Percentiles rank a stretch among this genome's conserved stretches.
Evolutionary conservation across 345 rosid species (phyloP).

Genomic region (Anacardium occidentale): DNA sequence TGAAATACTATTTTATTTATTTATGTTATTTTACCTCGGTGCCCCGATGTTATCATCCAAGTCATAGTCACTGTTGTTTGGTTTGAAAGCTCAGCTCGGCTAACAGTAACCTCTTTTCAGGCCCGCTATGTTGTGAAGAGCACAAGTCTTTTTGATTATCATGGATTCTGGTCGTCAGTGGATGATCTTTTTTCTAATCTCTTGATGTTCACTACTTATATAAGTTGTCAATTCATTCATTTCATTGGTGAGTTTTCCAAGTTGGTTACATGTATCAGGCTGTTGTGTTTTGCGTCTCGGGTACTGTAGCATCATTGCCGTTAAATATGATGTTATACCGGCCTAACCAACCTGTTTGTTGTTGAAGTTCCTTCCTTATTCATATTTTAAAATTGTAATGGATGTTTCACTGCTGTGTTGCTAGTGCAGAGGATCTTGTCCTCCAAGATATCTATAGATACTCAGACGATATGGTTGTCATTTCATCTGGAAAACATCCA

Average conservation of each 20-base stretch:
- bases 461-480: conserved; percentile 27
- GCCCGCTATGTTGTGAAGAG: conserved; percentile 27
- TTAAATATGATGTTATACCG: neutral
- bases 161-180: conserved; percentile 28
- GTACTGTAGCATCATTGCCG: neutral
- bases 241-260: conserved; percentile 47
- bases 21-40: neutral
- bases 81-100: conserved; percentile 9
- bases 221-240: conserved; percentile 33
- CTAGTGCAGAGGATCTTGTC: conserved; percentile 50
- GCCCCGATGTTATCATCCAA: neutral
- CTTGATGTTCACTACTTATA: conserved; percentile 35
- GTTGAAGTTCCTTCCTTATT: neutral
- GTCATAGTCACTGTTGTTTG: neutral
- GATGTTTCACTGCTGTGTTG: conserved; percentile 17
- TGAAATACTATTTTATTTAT: neutral
- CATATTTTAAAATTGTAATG: neutral
- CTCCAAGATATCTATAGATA: conserved; percentile 38
- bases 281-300: neutral
- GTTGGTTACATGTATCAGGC: neutral
- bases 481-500: conserved; percentile 26
- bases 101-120: conserved; percentile 33
- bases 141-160: conserved; percentile 28
- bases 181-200: conserved; percentile 39
- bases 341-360: neutral